Percentiles rank a stretch among this genome's conserved stretches.
Evolutionary conservation across 805 yeast species (phyloP).

Genomic region (Dipodascopsis uninucleata): DNA sequence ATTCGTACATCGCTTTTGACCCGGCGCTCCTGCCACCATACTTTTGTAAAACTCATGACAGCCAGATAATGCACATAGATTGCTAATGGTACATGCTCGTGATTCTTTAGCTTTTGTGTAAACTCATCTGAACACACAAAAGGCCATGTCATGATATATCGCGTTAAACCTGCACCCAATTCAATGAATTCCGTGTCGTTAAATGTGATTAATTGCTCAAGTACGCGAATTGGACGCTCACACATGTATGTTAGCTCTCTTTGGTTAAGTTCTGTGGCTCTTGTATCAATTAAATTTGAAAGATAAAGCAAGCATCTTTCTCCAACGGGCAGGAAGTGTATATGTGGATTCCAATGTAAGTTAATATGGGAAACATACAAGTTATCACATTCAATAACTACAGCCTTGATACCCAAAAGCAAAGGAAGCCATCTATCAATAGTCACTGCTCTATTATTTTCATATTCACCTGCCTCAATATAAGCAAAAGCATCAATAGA

Average conservation of each 20-base stretch:
- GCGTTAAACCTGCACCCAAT: slow-evolving; percentile 24
- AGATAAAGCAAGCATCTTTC: slow-evolving; percentile 23
- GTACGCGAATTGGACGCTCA: slow-evolving; percentile 26
- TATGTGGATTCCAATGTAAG: slow-evolving; percentile 25
- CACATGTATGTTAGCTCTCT: slow-evolving; percentile 22
- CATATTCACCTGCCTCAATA: slow-evolving; percentile 19
- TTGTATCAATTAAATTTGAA: slow-evolving; percentile 22
- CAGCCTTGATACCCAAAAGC: slow-evolving; percentile 25
- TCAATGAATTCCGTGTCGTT: slow-evolving; percentile 25
- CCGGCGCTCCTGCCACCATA: slow-evolving; percentile 27
- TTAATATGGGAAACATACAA: slow-evolving; percentile 6
- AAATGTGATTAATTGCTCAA: slow-evolving; percentile 24
- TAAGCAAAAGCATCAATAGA: slow-evolving; percentile 26
- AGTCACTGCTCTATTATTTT: slow-evolving; percentile 16
- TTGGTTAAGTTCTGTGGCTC: slow-evolving; percentile 26
- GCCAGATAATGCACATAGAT: slow-evolving; percentile 27
- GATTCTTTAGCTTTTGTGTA: slow-evolving; percentile 18
- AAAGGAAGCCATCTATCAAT: slow-evolving; percentile 28
- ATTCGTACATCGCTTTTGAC: slow-evolving; percentile 24
- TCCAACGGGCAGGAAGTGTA: slow-evolving; percentile 24
- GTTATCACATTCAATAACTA: slow-evolving; percentile 21
- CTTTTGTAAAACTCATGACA: slow-evolving; percentile 24
- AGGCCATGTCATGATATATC: slow-evolving; percentile 28
- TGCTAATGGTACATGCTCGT: slow-evolving; percentile 23
- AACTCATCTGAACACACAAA: slow-evolving; percentile 27